These are phyloP conservation scores for Mrakiaceae sp. DNA, from an alignment of 1,284 basidiomycete species.

Conservation along the genomic window DNA sequence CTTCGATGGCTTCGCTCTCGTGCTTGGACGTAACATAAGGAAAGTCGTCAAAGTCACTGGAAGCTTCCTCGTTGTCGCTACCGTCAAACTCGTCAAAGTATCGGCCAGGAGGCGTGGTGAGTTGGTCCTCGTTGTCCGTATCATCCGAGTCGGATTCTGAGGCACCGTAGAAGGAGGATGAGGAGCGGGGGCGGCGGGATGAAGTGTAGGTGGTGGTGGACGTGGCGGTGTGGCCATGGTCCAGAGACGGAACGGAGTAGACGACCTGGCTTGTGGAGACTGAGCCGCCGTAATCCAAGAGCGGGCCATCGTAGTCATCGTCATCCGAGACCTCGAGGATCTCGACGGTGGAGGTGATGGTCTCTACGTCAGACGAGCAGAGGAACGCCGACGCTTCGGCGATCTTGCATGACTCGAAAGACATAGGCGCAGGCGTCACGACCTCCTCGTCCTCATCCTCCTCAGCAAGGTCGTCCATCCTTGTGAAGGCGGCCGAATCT, in stretches of 20 bases:
- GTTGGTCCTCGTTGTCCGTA: neutral
- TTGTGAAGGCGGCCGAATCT: neutral
- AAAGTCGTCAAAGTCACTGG: neutral
- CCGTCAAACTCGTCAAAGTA: neutral
- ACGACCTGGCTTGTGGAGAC: neutral
- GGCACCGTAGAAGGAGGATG: neutral
- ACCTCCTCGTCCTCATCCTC: neutral
- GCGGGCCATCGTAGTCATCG: neutral
- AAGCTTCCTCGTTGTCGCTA: neutral
- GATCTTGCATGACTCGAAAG: too few relatives aligned
- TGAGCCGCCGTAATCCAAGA: neutral
- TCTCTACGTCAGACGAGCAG: neutral
- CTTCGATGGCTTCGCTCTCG: constrained; percentile 2
- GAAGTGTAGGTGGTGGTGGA: neutral
- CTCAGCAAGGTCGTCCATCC: neutral
- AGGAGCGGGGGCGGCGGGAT: neutral
- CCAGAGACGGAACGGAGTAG: neutral
- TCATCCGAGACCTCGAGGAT: constrained; percentile 1
- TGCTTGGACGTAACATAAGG: neutral
- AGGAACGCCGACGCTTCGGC: too few relatives aligned
- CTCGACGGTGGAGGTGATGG: neutral
- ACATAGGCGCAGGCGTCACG: neutral
- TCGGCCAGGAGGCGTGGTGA: neutral
- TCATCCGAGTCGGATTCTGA: neutral
- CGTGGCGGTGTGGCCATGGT: neutral